A percentile compares a stretch with the other conserved stretches of the same genome.
phyloP scores from a whole-genome alignment of 768 basidiomycete species.

The Ramaria rubella region DNA sequence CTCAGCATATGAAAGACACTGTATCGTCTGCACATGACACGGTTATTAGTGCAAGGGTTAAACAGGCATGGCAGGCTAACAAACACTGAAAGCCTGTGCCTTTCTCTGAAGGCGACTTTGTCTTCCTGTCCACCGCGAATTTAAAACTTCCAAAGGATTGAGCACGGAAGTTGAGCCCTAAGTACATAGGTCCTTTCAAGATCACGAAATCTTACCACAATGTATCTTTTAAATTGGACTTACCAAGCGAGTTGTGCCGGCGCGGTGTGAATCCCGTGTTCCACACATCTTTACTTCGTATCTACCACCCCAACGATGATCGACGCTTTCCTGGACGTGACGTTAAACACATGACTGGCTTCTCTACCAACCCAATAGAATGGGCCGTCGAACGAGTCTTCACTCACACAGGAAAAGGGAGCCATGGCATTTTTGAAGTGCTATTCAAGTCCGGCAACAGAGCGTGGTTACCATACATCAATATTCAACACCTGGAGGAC shows the following conservation, averaged over 20 bases:
- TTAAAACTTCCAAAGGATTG: constrained; percentile 22
- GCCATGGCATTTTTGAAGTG: constrained; percentile 25
- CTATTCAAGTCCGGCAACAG: constrained; percentile 28
- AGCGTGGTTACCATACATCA: constrained; percentile 28
- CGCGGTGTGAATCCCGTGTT: constrained; percentile 15
- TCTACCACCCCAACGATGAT: constrained; percentile 25
- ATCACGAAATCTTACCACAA: constrained; percentile 11
- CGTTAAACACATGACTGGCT: constrained; percentile 15
- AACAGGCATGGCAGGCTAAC: constrained; percentile 29
- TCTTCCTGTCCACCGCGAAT: constrained; percentile 25
- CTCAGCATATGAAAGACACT: constrained; percentile 21
- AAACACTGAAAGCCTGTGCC: constrained; percentile 11
- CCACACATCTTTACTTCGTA: constrained; percentile 14
- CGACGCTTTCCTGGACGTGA: constrained; percentile 19
- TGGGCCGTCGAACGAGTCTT: constrained; percentile 16
- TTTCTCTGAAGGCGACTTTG: constrained; percentile 22
- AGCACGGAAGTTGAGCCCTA: constrained; percentile 30
- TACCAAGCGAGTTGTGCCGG: constrained; percentile 13
- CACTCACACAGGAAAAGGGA: constrained; percentile 21
- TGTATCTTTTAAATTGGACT: constrained; percentile 5
- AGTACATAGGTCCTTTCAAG: constrained; percentile 22
- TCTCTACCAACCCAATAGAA: constrained; percentile 13
- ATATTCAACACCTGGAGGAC: constrained; percentile 18
- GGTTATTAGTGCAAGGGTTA: constrained; percentile 25
- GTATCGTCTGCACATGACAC: constrained; percentile 28